Evolutionary conservation across 352 stramenopile species (phyloP), one percentile per base, ranked within the genome.

Genomic region (Detonula confervacea): DNA sequence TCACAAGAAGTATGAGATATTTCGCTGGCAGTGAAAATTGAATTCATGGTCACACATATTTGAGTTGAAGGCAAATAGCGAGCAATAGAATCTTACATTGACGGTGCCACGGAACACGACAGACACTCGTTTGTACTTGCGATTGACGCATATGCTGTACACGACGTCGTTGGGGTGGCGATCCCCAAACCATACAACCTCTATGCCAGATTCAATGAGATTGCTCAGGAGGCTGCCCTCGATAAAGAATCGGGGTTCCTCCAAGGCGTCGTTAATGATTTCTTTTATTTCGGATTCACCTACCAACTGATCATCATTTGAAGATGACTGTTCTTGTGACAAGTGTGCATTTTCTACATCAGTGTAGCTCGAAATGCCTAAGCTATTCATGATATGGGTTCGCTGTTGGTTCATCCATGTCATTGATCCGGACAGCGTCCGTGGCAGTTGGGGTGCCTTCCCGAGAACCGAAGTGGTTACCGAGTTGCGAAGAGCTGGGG

Each of bases 131-230:
- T 73, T 81, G 59, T 16, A 75, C 68, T 20, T 55, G 16, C 75
- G 37, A 20, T 83, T 16, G 9, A 70, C 56, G 37, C 75, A 77
- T 14, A 83, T 83, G 14, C 67, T 33, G 69, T 78, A 83, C 1
- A 83, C 75, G 14, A 83, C 75, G 62, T 78, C 75, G 54, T 78
- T 71, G 42, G 64, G 61, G 29, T 16, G 54, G 25, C 55, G 24
- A 27, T 83, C 75, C 25, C 54, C 57, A 57, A 76, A 78, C 66
- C 67, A 83, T 5, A 73, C 61, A 5, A 83, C n/a, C 37, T 83
- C 75, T 8, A 78, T 78, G 14, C 75, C 75, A 22, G 52, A 67
- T 33, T 83, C 67, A 61, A 83, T 78, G 2, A 83, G 61, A 20
- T 72, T 77, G 35, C 71, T 12, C 61, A 77, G 65, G 11, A 83